Evolutionary conservation across 768 basidiomycete species (phyloP), one percentile per base, ranked within the genome.

Genomic region (Collybiopsis luxurians): DNA sequence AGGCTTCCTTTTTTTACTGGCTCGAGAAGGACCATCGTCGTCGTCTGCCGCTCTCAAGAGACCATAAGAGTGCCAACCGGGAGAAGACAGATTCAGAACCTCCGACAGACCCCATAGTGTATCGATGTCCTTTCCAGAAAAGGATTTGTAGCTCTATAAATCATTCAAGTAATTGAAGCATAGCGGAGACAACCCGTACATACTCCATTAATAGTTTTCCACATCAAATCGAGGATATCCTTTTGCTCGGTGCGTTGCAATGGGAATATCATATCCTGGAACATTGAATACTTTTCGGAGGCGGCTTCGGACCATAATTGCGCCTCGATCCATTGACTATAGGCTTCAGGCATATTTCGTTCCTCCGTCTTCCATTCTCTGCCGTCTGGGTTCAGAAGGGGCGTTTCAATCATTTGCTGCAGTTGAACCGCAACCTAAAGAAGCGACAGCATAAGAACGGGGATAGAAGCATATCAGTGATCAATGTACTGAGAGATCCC

Each of bases 241-340:
- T 74, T 68, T 13, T 76, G 75, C 67, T 75, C 81, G 11, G 85
- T 81, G 61, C 74, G 82, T 50, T 78, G 76, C 39, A 91, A 65
- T 4, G 89, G 90, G 60, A 69, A 78, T 31, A 88, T 76, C 19
- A 80, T 63, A 58, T 83, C 79, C 63, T 85, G 79, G 65, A 79
- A 85, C 59, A 70, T 80, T 17, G 72, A 70, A 45, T 74, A 76
- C 49, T 72, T 67, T 45, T 77, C 72, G 1, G 85, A 79, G 15
- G 87, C 89, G 59, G 77, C 71, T 50, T 74, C 73, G 0, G 90
- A 92, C 57, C 74, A 74, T 47, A 82, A 65, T 62, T 88, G 84
- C 3, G 90, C 89, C 59, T 89, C 85, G 1, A 82, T 66, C 89
- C 90, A 93, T 48, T 64, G 63, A 55, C 86, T 80, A 59, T 84